Percentiles rank a stretch among this genome's conserved stretches.
These are phyloP conservation scores for Pyrenula massariospora DNA, from an alignment of 495 filamentous ascomycete genomes.

Conservation along the genomic window DNA sequence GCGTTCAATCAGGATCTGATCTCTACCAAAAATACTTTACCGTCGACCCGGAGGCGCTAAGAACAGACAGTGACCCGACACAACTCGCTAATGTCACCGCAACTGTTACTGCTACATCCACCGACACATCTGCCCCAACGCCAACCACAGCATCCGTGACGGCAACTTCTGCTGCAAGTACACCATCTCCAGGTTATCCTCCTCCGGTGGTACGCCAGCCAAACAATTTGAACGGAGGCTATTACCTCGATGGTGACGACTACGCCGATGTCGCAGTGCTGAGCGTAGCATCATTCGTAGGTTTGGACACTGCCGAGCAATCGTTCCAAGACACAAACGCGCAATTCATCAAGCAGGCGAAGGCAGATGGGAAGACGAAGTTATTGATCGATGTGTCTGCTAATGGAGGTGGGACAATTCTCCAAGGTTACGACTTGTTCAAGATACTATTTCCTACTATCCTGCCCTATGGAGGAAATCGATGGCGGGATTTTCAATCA, in stretches of 20 bases:
- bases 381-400: slow-evolving; percentile 39
- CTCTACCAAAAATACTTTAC: not conserved
- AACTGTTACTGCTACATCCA: not conserved
- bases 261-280: not conserved
- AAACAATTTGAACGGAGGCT: not conserved
- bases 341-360: slow-evolving; percentile 9
- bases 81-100: not conserved
- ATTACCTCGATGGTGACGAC: not conserved
- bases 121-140: not conserved
- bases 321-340: not conserved
- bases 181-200: not conserved
- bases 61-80: not conserved
- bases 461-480: not conserved
- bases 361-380: slow-evolving; percentile 25
- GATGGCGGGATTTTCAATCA: not conserved
- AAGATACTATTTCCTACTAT: not conserved
- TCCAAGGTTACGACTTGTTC: not conserved
- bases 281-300: not conserved
- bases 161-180: not conserved
- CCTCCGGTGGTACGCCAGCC: not conserved
- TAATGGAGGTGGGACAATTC: not conserved
- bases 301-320: not conserved
- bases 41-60: not conserved
- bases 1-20: not conserved
- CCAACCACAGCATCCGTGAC: not conserved